Percentiles rank a stretch among this genome's conserved stretches.
These are phyloP conservation scores for Arthrobotrys iridis DNA, from an alignment of 2,329 filamentous ascomycete species.

Conservation along the genomic window DNA sequence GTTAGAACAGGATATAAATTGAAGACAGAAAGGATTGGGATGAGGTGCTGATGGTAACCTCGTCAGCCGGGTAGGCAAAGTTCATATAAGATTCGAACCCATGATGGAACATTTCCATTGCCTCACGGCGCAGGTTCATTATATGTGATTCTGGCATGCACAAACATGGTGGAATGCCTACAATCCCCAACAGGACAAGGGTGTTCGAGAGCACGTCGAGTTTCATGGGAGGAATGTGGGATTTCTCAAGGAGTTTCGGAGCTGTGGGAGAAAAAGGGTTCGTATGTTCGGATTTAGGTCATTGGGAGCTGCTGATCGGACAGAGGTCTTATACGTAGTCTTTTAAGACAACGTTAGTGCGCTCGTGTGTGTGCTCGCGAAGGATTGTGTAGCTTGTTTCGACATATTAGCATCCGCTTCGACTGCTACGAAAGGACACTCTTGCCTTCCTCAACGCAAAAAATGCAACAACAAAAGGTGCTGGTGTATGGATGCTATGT, in stretches of 20 bases:
- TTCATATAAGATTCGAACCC: constrained; percentile 45
- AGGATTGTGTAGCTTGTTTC: constrained; percentile 8
- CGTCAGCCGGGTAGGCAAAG: constrained; percentile 44
- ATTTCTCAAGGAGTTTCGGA: background rate
- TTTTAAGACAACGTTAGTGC: background rate
- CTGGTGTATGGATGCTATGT: background rate
- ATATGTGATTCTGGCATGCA: constrained; percentile 44
- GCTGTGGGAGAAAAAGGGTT: background rate
- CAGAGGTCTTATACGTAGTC: background rate
- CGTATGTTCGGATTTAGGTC: constrained; percentile 19
- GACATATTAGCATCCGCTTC: background rate
- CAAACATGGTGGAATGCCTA: constrained; percentile 38
- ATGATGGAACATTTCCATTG: constrained; percentile 47
- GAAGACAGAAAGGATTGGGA: background rate
- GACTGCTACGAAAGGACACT: constrained; percentile 26
- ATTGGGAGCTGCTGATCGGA: constrained; percentile 29
- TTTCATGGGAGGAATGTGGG: constrained; percentile 30
- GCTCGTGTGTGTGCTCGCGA: background rate
- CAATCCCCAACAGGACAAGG: constrained; percentile 37
- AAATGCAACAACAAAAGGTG: constrained; percentile 43
- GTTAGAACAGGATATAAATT: constrained; percentile 12
- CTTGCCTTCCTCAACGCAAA: constrained; percentile 31
- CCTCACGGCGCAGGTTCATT: constrained; percentile 44
- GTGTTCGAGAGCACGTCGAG: constrained; percentile 22
- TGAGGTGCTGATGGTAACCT: constrained; percentile 20